These are phyloP conservation scores for Apiotrichum siamense DNA, from an alignment of 1,284 basidiomycete genomes.

Conservation along the genomic window DNA sequence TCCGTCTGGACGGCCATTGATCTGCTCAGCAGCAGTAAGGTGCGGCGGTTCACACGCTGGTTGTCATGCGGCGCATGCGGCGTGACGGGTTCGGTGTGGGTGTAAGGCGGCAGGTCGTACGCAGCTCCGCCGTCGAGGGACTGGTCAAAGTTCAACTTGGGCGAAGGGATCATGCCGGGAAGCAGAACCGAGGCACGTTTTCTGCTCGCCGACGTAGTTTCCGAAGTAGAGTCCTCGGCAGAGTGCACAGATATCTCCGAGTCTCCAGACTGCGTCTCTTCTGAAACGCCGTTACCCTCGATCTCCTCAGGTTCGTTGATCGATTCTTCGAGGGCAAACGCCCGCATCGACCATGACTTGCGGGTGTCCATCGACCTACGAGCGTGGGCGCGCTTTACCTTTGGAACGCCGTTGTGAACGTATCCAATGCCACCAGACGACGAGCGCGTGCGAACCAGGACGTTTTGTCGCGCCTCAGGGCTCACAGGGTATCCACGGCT, in stretches of 20 bases:
- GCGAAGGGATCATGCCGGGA: slow-evolving; percentile 8
- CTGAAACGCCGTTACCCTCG: not conserved
- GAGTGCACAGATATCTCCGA: too few relatives aligned
- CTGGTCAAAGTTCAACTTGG: not conserved
- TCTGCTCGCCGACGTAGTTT: slow-evolving; percentile 16
- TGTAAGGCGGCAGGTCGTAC: not conserved
- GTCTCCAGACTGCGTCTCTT: slow-evolving; percentile 8
- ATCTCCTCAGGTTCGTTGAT: slow-evolving; percentile 32
- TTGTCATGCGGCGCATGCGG: not conserved
- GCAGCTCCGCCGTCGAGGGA: not conserved
- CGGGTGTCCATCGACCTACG: slow-evolving; percentile 1
- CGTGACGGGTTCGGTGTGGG: not conserved
- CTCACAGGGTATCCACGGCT: not conserved
- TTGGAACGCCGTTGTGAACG: slow-evolving; percentile 40
- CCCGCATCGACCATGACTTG: slow-evolving; percentile 5
- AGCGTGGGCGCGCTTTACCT: slow-evolving; percentile 16
- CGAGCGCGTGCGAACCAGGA: not conserved
- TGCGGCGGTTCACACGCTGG: slow-evolving; percentile 35
- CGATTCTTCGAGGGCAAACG: slow-evolving; percentile 26
- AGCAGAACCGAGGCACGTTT: slow-evolving; percentile 39
- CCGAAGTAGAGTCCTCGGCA: slow-evolving; percentile 22
- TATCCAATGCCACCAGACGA: slow-evolving; percentile 35
- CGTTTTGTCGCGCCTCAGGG: slow-evolving; percentile 2
- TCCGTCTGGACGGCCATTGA: slow-evolving; percentile 74
- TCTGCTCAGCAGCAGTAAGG: slow-evolving; percentile 58